phyloP scores from a whole-genome alignment of 139 green algal genomes.

The Chlorella sorokiniana region DNA sequence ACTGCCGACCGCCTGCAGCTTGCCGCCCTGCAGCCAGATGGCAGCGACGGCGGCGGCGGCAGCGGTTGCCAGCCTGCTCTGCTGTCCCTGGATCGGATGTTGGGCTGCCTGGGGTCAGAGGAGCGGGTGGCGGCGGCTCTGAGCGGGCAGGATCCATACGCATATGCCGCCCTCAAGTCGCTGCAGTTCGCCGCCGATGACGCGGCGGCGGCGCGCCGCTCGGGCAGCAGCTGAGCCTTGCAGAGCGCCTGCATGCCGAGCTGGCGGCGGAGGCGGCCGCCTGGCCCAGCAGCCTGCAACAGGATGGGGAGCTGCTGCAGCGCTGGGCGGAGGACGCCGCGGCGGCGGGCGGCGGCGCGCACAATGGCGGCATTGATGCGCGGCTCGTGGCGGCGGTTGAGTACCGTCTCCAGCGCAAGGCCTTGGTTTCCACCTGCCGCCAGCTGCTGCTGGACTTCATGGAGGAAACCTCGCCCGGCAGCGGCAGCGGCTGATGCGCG shows the following conservation, averaged over 20 bases:
- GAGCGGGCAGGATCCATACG: conserved; percentile 37
- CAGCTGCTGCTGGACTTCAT: conserved; percentile 30
- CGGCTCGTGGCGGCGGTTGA: conserved; percentile 35
- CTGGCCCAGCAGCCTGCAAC: conserved; percentile 24
- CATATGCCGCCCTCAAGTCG: conserved; percentile 50
- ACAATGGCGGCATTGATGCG: conserved; percentile 7
- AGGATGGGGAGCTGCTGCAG: conserved; percentile 29
- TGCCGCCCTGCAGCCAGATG: not conserved
- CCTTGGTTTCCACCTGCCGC: conserved; percentile 23
- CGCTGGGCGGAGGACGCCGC: not conserved
- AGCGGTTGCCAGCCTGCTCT: not conserved
- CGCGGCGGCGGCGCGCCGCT: not conserved
- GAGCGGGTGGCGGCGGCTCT: conserved; percentile 41
- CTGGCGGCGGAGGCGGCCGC: conserved; percentile 22
- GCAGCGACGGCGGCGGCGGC: not conserved
- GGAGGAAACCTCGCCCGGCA: too few relatives aligned
- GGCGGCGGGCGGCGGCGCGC: not conserved
- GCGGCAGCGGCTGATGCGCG: not conserved
- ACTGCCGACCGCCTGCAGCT: conserved; percentile 51
- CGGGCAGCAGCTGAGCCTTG: conserved; percentile 9
- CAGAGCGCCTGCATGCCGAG: conserved; percentile 19
- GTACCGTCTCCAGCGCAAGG: conserved; percentile 49
- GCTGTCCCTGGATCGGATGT: conserved; percentile 42
- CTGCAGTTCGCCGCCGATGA: not conserved
- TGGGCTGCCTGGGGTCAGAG: conserved; percentile 43